Conservation (phyloP, 495 filamentous ascomycete genomes). For the Podospora pseudocomata region DNA sequence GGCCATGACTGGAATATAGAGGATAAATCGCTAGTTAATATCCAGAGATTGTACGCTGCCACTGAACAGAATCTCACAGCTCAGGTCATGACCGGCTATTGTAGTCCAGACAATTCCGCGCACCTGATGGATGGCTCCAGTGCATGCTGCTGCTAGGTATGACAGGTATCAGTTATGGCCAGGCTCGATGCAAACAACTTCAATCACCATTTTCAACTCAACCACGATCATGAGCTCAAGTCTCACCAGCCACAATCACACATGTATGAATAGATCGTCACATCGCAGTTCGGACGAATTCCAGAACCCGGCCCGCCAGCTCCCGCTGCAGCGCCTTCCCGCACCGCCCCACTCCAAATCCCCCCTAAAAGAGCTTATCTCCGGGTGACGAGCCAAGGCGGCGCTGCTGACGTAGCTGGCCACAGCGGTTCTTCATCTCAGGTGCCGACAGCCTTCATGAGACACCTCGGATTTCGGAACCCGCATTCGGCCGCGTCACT, state of each 20-base stretch:
- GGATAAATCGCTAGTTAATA: no score
- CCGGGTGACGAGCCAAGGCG: slow-evolving; percentile 2
- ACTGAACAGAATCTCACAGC: no score
- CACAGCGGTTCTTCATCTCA: neutral
- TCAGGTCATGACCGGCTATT: no score
- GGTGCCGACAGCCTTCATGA: neutral
- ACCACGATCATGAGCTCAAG: neutral
- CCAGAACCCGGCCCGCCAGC: neutral
- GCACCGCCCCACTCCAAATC: neutral
- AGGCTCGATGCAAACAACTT: neutral
- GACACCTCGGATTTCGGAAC: neutral
- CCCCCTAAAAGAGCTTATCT: neutral
- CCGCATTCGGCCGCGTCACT: neutral
- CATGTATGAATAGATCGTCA: neutral
- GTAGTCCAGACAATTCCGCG: no score
- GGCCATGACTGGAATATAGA: no score
- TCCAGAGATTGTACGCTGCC: no score
- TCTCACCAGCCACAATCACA: neutral
- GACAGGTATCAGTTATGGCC: neutral
- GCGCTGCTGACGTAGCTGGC: neutral
- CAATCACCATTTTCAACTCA: neutral
- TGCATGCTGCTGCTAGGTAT: neutral
- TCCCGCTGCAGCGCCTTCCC: neutral
- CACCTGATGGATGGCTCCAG: no score
- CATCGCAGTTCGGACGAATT: neutral